Conservation (phyloP, 2,329 filamentous ascomycete species). For the Intubia oerlemansii region DNA sequence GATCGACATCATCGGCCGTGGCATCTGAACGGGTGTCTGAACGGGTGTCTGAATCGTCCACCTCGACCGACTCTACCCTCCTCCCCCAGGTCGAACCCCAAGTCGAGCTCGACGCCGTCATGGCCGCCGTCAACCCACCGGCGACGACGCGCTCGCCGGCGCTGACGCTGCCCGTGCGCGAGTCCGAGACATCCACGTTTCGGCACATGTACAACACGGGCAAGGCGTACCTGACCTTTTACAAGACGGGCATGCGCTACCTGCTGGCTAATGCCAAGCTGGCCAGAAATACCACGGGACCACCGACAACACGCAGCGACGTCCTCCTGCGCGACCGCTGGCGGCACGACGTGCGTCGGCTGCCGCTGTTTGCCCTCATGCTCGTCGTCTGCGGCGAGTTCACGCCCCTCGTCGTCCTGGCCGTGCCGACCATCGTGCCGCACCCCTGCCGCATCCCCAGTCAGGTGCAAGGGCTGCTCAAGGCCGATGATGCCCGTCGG, state of each 20-base stretch:
- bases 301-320: constrained; percentile 32
- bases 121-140: constrained; percentile 38
- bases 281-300: neutral
- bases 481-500: constrained; percentile 30
- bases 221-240: constrained; percentile 63
- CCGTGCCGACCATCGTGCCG: constrained; percentile 50
- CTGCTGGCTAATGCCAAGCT: constrained; percentile 39
- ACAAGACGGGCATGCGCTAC: constrained; percentile 63
- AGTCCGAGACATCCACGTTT: constrained; percentile 20
- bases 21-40: too few species aligned
- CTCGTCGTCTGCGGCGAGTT: constrained; percentile 69
- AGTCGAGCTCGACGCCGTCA: too few species aligned
- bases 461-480: constrained; percentile 40
- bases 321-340: constrained; percentile 51
- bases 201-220: constrained; percentile 40
- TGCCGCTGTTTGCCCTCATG: constrained; percentile 59
- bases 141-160: constrained; percentile 49
- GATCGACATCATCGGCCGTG: too few species aligned
- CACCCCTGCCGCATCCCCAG: constrained; percentile 63
- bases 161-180: constrained; percentile 38
- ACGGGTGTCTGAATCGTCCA: too few species aligned
- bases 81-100: too few species aligned
- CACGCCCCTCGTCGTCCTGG: constrained; percentile 57
- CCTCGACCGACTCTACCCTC: too few species aligned
- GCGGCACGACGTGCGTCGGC: constrained; percentile 48